These are phyloP conservation scores for Tuctoria greenei DNA, from an alignment of 176 grass and related monocot genomes.

Conservation along the genomic window DNA sequence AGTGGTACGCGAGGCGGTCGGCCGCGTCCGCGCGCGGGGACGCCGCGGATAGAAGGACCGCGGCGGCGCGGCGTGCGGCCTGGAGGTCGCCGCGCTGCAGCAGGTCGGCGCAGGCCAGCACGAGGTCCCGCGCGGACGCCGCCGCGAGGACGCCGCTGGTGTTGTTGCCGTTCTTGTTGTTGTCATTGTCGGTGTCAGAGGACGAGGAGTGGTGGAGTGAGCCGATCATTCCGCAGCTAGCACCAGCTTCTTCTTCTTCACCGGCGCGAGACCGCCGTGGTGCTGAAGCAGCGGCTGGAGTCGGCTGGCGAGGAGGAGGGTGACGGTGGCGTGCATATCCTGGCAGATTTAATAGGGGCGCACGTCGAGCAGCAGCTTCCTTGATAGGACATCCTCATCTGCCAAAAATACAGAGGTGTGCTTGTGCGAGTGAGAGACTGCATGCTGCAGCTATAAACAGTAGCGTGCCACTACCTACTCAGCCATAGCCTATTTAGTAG, in stretches of 20 bases:
- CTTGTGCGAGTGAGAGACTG: slow-evolving; percentile 43
- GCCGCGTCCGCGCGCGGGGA: slow-evolving; percentile 67
- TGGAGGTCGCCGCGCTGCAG: slow-evolving; percentile 64
- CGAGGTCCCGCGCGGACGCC: slow-evolving; percentile 54
- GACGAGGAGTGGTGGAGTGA: slow-evolving; percentile 68
- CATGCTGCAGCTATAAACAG: slow-evolving; percentile 41
- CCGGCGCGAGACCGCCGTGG: slow-evolving; percentile 1
- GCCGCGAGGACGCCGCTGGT: not conserved
- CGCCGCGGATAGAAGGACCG: slow-evolving; percentile 50
- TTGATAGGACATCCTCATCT: slow-evolving; percentile 96
- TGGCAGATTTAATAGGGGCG: slow-evolving; percentile 55
- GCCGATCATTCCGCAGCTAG: slow-evolving; percentile 57
- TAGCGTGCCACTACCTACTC: slow-evolving; percentile 50
- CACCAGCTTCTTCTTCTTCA: not conserved
- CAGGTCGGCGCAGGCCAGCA: slow-evolving; percentile 71
- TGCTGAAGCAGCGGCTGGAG: too few relatives aligned
- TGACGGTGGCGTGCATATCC: slow-evolving; percentile 37
- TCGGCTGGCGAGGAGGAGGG: slow-evolving; percentile 28
- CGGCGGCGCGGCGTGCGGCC: slow-evolving; percentile 46
- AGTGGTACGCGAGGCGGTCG: slow-evolving; percentile 78
- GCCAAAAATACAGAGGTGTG: slow-evolving; percentile 73
- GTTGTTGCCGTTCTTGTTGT: not conserved
- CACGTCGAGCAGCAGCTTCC: slow-evolving; percentile 62
- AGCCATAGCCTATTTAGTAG: slow-evolving; percentile 20
- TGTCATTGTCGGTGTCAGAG: slow-evolving; percentile 37